Evolutionary conservation across 2,329 filamentous ascomycete genomes (phyloP), one percentile per base, ranked within the genome.

Genomic region (Fusarium sp.): DNA sequence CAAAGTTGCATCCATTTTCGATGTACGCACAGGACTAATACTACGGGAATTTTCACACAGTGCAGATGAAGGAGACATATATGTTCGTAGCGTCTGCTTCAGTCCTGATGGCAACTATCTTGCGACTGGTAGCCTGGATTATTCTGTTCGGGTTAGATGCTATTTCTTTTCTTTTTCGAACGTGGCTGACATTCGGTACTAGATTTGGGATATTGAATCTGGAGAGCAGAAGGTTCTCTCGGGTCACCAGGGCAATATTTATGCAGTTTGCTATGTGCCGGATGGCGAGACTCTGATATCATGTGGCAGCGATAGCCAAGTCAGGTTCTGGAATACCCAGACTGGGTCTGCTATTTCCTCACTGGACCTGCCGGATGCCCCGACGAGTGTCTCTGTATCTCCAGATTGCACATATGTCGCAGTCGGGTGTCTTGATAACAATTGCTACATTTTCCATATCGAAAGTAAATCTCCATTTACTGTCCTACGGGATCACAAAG

Each of bases 61-160:
- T 3, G 2, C 23, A 16, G 9, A 38, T 1, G 3, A 9, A 5
- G 12, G 7, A 7, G 0, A 20, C 3, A 16, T 12, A 4, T 12
- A 15, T 10, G 6, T 40, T 31, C 6, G 2, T 3, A 37, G 16
- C 9, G 26, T 51, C 7, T 51, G 47, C 26, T 51, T 51, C 12
- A 31, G 36, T 16, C 36, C 47, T 23, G n/a, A 40, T 11, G 26
- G 26, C 4, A 20, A 13, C 3, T 15, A 23, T 11, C 26, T 51
- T 13, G 26, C 26, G 8, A 4, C 12, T 16, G 26, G 4, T 11
- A 15, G 23, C 34, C 11, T 31, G 3, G 23, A 40, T 13, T 3
- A 10, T 20, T 30, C 9, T 0, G 2, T 51, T 15, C 6, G 47
- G 3, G 47, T 51, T 18, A 51, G 47, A 38, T 38, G 6, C n/a